Base-by-base conservation (phyloP, 2,329 filamentous ascomycete species). In the Didymella pinodella region DNA sequence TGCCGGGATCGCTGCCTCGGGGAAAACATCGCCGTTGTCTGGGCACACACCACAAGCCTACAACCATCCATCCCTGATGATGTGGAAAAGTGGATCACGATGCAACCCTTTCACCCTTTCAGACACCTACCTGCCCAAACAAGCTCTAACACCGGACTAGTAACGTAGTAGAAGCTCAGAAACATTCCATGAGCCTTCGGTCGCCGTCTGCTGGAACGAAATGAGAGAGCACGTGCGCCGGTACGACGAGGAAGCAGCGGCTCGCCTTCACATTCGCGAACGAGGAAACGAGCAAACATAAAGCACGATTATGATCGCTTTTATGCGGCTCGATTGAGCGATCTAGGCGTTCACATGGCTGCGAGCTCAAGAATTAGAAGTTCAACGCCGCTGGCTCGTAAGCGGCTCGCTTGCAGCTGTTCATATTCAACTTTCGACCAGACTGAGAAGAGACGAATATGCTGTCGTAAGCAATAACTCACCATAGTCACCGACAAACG, bases 1-100 rank as follows among this genome's bases (percentile, higher is more conserved):
- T 59, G 51, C 66, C 62, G 66, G 62, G 62, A 65, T 66, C 62
- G 62, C 56, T 66, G 57, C 58, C 54, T 60, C 44, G 55, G 57
- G 59, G 60, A 55, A 65, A 54, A 67, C 56, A 50, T 43, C 28
- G 60, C 62, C 48, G 61, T 64, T 64, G 62, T 48, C 55, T 63
- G 61, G 57, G 58, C 43, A 44, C 57, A 53, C 59, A 58, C 63
- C 59, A 65, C 45, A 48, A 64, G 54, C 56, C 31, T 57, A 66
- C 38, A 52, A 64, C 22, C 22, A 22, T 55, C 59, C 26, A 52
- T 61, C 57, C 53, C 53, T 48, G 54, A 20, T 44, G 50, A 31
- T 54, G 47, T 59, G 65, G 22, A 49, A 66, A 65, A 62, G 68
- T 63, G 58, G 53, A 59, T 60, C 53, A 53, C 29, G 16, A 48